These are phyloP conservation scores for Hsuehochloa calcarea DNA, from an alignment of 176 grass and related monocot genomes.

Conservation along the genomic window DNA sequence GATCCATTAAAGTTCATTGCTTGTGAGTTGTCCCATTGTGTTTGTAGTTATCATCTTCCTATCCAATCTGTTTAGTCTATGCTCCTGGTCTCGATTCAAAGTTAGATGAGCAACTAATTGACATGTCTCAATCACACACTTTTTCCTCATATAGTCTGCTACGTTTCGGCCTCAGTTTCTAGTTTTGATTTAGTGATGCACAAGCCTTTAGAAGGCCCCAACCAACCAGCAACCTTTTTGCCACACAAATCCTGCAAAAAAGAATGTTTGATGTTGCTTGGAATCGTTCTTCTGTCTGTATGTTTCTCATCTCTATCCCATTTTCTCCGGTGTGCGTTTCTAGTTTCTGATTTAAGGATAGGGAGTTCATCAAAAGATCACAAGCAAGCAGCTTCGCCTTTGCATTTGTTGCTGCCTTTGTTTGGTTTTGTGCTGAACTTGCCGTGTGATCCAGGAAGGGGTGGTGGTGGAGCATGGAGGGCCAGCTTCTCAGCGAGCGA, in stretches of 20 bases:
- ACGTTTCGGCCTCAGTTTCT: conserved; percentile 21
- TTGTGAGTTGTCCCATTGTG: conserved; percentile 13
- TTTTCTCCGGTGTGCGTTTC: conserved; percentile 24
- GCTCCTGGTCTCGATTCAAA: conserved; percentile 11
- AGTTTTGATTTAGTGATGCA: conserved; percentile 31
- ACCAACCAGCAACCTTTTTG: conserved; percentile 26
- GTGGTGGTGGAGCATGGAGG: conserved; percentile 49
- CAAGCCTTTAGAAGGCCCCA: conserved; percentile 12
- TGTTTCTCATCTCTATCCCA: neutral
- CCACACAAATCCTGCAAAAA: conserved; percentile 2
- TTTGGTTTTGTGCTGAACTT: conserved; percentile 36
- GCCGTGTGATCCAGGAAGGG: conserved; percentile 34
- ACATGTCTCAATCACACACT: conserved; percentile 15
- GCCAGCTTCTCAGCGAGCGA: conserved; percentile 65
- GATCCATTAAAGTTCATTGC: conserved; percentile 29
- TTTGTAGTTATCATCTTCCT: conserved; percentile 22
- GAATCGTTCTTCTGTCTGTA: neutral
- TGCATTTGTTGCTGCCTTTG: conserved; percentile 14
- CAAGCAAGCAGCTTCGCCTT: conserved; percentile 38
- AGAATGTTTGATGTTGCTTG: neutral
- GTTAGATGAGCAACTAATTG: conserved; percentile 27
- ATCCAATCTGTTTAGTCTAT: neutral
- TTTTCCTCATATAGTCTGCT: conserved; percentile 12
- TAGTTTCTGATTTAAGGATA: conserved; percentile 37
- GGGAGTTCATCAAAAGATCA: conserved; percentile 34